Base-by-base conservation (phyloP, 495 filamentous ascomycete species). In the Aspergillus hancockii region DNA sequence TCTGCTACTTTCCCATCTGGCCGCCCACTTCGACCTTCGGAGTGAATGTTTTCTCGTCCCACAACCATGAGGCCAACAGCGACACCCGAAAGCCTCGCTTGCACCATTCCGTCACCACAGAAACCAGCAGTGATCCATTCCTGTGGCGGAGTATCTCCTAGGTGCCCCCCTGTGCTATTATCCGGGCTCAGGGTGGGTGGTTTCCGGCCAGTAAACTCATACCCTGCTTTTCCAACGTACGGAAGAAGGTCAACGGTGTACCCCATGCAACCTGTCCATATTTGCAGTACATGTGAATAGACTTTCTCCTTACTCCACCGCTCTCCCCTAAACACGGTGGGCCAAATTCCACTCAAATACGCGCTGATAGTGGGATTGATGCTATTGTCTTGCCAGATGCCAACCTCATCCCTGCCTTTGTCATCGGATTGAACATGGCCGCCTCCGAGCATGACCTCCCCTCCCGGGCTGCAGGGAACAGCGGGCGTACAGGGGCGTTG, bases 71-170 rank as follows among this genome's bases (percentile, higher is more conserved):
- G 52, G 12, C 40, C 63, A 30, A 65, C 59, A 9, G 63, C 63
- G 12, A 49, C 52, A 8, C 63, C 59, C 12, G 55, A 65, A 22
- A 65, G 54, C 63, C 63, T 62, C 12, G 63, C 63, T 21, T 56
- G 18, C 7, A 65, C 74, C 74, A 83, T 79, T 23, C 81, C 80
- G 25, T 82, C 72, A 14, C 77, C 79, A 43, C 61, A 64, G 56
- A 75, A 83, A 2, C 78, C 81, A 0, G 73, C 77, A 10, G 71
- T 62, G 7, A 83, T 67, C 78, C 78, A 83, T 59, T 83, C 78
- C 23, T 31, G 45, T 13, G 52, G 31, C 18, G 50, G 12, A 3
- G 14, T 18, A 38, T 31, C 19, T n/a, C n/a, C n/a, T n/a, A n/a
- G n/a, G n/a, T n/a, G n/a, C n/a, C n/a, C n/a, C n/a, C n/a, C n/a